A percentile compares a stretch with the other conserved stretches of the same genome.
phyloP scores from a whole-genome alignment of 306 rosid species.

The Quillaja saponaria region DNA sequence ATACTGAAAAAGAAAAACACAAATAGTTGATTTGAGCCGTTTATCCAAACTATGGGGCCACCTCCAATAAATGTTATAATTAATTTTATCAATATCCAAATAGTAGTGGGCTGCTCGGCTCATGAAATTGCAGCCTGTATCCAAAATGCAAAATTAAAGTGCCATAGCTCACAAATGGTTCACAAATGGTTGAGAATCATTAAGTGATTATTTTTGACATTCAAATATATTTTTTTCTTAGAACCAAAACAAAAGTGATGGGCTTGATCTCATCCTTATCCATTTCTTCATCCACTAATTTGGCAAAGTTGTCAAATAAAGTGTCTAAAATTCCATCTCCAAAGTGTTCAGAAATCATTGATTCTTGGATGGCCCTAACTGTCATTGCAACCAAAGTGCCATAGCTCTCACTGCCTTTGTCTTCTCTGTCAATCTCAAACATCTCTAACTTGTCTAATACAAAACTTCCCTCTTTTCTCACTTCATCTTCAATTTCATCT shows the following conservation, averaged over 20 bases:
- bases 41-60: too few relatives aligned
- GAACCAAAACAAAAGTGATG: conserved; percentile 58
- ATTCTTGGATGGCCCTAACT: conserved; percentile 86
- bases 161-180: too few relatives aligned
- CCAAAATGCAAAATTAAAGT: too few relatives aligned
- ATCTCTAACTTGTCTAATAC: conserved; percentile 60
- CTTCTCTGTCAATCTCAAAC: conserved; percentile 49
- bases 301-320: conserved; percentile 61
- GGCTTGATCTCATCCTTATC: conserved; percentile 61
- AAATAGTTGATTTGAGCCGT: too few relatives aligned
- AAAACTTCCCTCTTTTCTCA: conserved; percentile 71
- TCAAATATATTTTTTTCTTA: conserved; percentile 51
- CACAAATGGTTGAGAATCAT: too few relatives aligned
- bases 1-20: too few relatives aligned
- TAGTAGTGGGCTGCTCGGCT: too few relatives aligned
- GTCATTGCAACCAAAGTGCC: conserved; percentile 67
- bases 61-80: too few relatives aligned
- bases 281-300: conserved; percentile 58
- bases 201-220: too few relatives aligned
- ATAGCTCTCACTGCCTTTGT: conserved; percentile 42
- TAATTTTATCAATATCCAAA: too few relatives aligned
- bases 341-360: conserved; percentile 73
- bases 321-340: conserved; percentile 67
- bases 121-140: too few relatives aligned
- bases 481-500: conserved; percentile 72